phyloP scores from a whole-genome alignment of 495 filamentous ascomycete species.

The Lasiosphaeris hirsuta region DNA sequence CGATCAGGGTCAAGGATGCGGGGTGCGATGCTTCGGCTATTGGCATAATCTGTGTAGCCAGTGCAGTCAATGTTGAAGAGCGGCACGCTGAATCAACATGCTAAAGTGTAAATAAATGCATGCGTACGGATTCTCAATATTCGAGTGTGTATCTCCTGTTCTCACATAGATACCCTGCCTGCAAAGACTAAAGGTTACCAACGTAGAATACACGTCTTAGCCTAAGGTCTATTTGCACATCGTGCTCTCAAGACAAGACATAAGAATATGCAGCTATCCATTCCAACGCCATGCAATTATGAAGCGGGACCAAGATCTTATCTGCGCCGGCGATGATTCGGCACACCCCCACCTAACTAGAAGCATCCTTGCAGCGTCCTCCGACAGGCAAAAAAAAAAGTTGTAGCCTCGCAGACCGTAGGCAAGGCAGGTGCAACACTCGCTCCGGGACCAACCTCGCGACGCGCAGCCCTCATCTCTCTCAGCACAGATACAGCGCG shows the following conservation, averaged over 20 bases:
- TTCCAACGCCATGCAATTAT: not conserved
- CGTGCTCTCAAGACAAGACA: too few species aligned
- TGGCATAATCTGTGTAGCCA: not conserved
- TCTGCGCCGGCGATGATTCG: not conserved
- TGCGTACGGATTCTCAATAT: too few species aligned
- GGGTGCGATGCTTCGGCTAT: slow-evolving; percentile 2
- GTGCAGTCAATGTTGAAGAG: too few species aligned
- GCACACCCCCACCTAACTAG: not conserved
- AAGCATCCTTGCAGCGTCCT: slow-evolving; percentile 14
- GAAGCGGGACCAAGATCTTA: slow-evolving; percentile 10
- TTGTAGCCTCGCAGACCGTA: slow-evolving; percentile 15
- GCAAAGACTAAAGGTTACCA: too few species aligned
- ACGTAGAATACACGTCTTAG: too few species aligned
- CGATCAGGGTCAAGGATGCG: slow-evolving; percentile 15
- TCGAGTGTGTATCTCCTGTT: too few species aligned
- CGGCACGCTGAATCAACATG: too few species aligned
- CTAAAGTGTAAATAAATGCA: too few species aligned
- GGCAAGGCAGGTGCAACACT: not conserved
- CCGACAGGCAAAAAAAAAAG: slow-evolving; percentile 20
- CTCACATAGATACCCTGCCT: too few species aligned
- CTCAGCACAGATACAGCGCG: not conserved
- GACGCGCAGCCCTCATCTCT: not conserved
- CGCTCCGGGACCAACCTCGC: slow-evolving; percentile 1
- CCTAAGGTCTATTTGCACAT: too few species aligned
- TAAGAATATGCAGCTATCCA: not conserved